Evolutionary conservation across 1,139 yeast species (phyloP).

Genomic region (Pichia inconspicua): DNA sequence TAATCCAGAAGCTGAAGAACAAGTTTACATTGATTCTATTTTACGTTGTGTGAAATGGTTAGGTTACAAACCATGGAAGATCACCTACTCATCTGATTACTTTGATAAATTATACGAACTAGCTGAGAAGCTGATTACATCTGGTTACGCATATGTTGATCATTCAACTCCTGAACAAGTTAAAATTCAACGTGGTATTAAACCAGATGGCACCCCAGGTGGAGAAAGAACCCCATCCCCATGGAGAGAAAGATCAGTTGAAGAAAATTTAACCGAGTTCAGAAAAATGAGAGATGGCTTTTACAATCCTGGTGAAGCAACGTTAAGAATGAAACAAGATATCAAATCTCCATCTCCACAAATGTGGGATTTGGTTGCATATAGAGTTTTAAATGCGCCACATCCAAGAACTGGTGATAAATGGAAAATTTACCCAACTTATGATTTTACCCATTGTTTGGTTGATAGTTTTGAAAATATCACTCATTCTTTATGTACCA

Average conservation of each 20-base stretch:
- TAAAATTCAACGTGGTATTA: slow-evolving; percentile 81
- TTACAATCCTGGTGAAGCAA: slow-evolving; percentile 86
- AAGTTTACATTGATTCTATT: slow-evolving; percentile 77
- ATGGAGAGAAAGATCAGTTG: slow-evolving; percentile 63
- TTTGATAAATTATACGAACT: slow-evolving; percentile 80
- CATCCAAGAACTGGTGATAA: slow-evolving; percentile 95
- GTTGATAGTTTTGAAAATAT: slow-evolving; percentile 97
- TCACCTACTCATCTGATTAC: slow-evolving; percentile 94
- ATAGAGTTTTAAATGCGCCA: slow-evolving; percentile 83
- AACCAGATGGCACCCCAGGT: slow-evolving; percentile 86
- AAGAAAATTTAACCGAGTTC: slow-evolving; percentile 71
- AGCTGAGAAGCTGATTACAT: slow-evolving; percentile 69
- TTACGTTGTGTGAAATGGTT: slow-evolving; percentile 83
- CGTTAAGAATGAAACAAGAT: slow-evolving; percentile 95
- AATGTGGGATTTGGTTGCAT: slow-evolving; percentile 99
- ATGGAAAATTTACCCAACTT: slow-evolving; percentile 98
- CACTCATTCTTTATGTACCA: slow-evolving; percentile 89
- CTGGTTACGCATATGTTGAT: slow-evolving; percentile 80
- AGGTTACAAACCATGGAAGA: slow-evolving; percentile 86
- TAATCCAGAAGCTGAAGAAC: slow-evolving; percentile 98
- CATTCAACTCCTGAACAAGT: slow-evolving; percentile 92
- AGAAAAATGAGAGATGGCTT: slow-evolving; percentile 87
- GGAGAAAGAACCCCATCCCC: slow-evolving; percentile 82
- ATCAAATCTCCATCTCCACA: slow-evolving; percentile 89
- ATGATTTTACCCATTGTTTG: slow-evolving; percentile 97